Evolutionary conservation across 768 basidiomycete species (phyloP).

Genomic region (Mycena chlorophos): DNA sequence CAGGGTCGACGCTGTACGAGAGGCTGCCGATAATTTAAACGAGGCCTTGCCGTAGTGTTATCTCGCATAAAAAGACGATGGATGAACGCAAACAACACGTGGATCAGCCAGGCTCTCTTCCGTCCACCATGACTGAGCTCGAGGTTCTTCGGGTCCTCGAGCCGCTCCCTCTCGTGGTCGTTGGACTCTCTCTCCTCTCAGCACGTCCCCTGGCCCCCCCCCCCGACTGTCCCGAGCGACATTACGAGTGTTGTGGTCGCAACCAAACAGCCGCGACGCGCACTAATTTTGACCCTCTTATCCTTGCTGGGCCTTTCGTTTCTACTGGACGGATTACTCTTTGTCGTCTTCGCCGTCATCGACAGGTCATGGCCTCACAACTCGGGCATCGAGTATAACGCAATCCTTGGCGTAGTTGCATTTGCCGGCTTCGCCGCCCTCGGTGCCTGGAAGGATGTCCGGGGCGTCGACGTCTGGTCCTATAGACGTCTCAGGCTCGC

Average conservation of each 20-base stretch:
- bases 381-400: constrained; percentile 67
- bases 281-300: constrained; percentile 70
- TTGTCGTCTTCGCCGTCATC: constrained; percentile 64
- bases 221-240: constrained; percentile 52
- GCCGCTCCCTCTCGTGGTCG: constrained; percentile 63
- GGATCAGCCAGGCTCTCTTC: constrained; percentile 8
- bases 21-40: constrained; percentile 54
- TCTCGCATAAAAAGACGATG: background rate
- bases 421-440: constrained; percentile 73
- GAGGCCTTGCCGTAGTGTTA: constrained; percentile 30
- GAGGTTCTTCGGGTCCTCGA: constrained; percentile 67
- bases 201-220: constrained; percentile 44
- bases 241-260: constrained; percentile 80
- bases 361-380: constrained; percentile 62
- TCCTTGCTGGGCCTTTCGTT: constrained; percentile 71
- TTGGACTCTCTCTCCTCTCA: constrained; percentile 60
- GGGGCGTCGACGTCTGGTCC: constrained; percentile 69
- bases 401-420: constrained; percentile 66
- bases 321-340: constrained; percentile 74
- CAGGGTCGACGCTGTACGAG: constrained; percentile 57
- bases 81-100: background rate
- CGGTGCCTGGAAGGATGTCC: constrained; percentile 78
- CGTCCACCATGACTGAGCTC: constrained; percentile 41
- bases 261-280: constrained; percentile 70
- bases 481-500: constrained; percentile 56